Base-by-base conservation (phyloP, 169 alveolate species). In the Cryptosporidium tyzzeri region DNA sequence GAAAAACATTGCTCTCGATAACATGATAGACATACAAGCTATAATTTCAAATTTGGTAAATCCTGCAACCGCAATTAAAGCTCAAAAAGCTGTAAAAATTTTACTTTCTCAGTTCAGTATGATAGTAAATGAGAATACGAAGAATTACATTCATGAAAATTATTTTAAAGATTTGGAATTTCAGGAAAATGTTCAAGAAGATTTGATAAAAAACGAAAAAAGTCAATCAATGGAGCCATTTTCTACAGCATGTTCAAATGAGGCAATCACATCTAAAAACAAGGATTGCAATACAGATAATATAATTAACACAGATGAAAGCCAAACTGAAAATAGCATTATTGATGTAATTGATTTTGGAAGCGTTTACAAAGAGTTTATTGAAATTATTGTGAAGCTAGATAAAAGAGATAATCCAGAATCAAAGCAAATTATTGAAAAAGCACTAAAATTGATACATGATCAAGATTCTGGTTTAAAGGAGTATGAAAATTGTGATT, bases 21-120 rank as follows among this genome's bases (percentile, higher is more conserved):
- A 73, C 58, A 73, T 73, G 23, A 8, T 80, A 41, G 89, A 80
- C 31, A n/a, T 80, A 41, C 89, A 80, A 62, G 6, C 89, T n/a
- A 59, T 80, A 8, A 50, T 80, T 48, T 80, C 80, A 14, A 62
- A 31, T 23, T 80, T 80, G 62, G 89, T 80, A 2, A 65, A 44
- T 59, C 89, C 73, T 26, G 71, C 44, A 33, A 65, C 89, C 16
- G 89, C 89, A 62, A 62, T 80, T 29, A 80, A 80, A 44, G 89
- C 89, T 33, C 89, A 80, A 80, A 80, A 80, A 31, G 89, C 75
- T 18, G 89, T 65, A 18, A 80, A 65, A 65, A 31, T 44, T 21
- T 44, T 80, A 29, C 53, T 80, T 31, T 61, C 89, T 31, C 89
- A 80, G 41, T 41, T 80, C 10, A 80, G 41, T 44, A 80, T 45